Evolutionary conservation across 192 early-diverging fungal species (phyloP), one percentile per base, ranked within the genome.

Genomic region (Helicostylum pulchrum): DNA sequence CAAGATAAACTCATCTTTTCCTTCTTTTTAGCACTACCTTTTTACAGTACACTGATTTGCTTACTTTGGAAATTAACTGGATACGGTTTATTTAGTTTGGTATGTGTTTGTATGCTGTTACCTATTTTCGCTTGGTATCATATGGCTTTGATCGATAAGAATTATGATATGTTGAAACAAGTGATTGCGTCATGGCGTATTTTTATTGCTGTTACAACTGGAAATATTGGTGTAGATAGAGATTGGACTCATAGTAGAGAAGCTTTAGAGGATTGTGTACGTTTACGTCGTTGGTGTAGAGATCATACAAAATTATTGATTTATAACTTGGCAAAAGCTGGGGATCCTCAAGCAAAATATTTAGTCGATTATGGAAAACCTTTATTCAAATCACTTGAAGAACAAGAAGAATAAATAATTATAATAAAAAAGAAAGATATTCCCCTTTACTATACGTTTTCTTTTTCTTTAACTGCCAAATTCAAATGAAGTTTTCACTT

Each of bases 101-200:
- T 71, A 4, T 31, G 68, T 6, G 62, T 63, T 17, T 31, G 50
- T 5, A 36, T 64, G 36, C 26, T 74, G 21, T 53, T 80, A 17
- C 70, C 73, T n/a, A 61, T 71, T n/a, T 80, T 80, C 58, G 75
- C 66, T 12, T 71, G 75, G 64, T 77, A 80, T 64, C 78, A 80
- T 63, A 75, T 77, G 53, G 56, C 65, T 4, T 59, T 76, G 10
- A 46, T 76, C 0, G 74, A 76, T 52, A 68, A 67, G 34, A 70
- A 70, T 12, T 76, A 76, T 21, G 69, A 76, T 52, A 60, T 67
- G 48, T 36, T 63, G 3, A 76, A 76, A 31, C 60, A 71, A 30
- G 61, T 76, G 3, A 61, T 71, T 14, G 69, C 69, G 0, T 66
- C 69, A 2, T 76, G 70, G 62, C 61, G 74, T 14, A 71, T 72